A percentile compares a stretch with the other conserved stretches of the same genome.
Conservation (phyloP, 495 filamentous ascomycete species). For the Entonaema liquescens region DNA sequence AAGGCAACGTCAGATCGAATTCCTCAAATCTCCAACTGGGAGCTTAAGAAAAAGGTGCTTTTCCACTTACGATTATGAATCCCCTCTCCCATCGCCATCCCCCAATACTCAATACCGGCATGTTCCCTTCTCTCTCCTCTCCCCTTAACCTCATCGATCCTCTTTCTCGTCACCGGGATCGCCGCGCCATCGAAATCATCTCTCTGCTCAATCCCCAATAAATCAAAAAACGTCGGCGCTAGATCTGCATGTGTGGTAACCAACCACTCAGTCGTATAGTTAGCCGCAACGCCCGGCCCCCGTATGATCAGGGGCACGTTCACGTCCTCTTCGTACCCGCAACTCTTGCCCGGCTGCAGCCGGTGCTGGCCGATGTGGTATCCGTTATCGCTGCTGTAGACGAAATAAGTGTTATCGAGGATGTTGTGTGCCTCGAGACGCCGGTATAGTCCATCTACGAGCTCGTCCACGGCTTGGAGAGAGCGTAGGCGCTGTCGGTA, state of each 20-base stretch:
- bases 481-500: conserved; percentile 69
- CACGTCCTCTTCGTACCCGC: conserved; percentile 73
- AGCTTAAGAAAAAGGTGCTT: background rate
- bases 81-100: conserved; percentile 58
- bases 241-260: conserved; percentile 73
- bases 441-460: conserved; percentile 63
- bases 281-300: conserved; percentile 61
- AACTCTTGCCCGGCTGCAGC: conserved; percentile 70
- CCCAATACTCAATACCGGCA: conserved; percentile 70
- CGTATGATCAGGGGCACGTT: conserved; percentile 69
- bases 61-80: conserved; percentile 35
- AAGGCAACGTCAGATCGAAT: background rate
- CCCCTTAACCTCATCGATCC: conserved; percentile 29
- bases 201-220: conserved; percentile 56
- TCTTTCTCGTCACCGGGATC: conserved; percentile 52
- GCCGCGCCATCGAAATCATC: conserved; percentile 65
- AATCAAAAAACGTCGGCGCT: conserved; percentile 66
- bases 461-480: conserved; percentile 71
- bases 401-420: conserved; percentile 71
- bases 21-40: background rate
- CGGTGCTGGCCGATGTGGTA: conserved; percentile 77
- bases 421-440: conserved; percentile 60
- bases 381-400: conserved; percentile 75
- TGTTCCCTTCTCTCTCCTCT: conserved; percentile 56
- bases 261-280: conserved; percentile 50